Conservation (phyloP, 306 rosid species). For the Vigna unguiculata region DNA sequence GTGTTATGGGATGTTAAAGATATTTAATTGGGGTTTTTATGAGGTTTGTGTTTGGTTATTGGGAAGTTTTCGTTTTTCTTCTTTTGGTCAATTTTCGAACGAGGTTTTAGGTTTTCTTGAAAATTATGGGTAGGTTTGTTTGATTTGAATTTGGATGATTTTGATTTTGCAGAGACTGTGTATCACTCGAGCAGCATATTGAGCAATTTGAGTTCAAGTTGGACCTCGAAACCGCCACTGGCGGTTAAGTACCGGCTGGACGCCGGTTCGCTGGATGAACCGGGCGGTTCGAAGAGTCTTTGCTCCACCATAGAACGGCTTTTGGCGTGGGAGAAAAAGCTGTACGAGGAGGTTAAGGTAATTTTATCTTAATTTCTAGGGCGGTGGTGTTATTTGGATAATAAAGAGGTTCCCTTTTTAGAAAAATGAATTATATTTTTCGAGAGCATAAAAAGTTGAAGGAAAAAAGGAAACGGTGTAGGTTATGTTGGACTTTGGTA, state of each 20-base stretch:
- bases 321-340: slow-evolving; percentile 99
- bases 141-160: slow-evolving; percentile 12
- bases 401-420: slow-evolving; percentile 3
- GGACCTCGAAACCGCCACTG: slow-evolving; percentile 97
- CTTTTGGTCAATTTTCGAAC: slow-evolving; percentile 4
- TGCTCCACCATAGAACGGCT: slow-evolving; percentile 91
- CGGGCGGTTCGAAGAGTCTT: slow-evolving; percentile 78
- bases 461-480: slow-evolving; percentile 19
- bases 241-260: slow-evolving; percentile 89
- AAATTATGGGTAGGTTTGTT: slow-evolving; percentile 16
- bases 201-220: slow-evolving; percentile 91
- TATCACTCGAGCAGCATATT: slow-evolving; percentile 90
- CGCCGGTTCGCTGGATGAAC: slow-evolving; percentile 60
- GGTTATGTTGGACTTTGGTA: slow-evolving; percentile 44
- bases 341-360: slow-evolving; percentile 92
- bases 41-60: neutral
- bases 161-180: slow-evolving; percentile 78
- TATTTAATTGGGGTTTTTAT: neutral
- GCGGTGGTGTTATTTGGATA: neutral
- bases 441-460: slow-evolving; percentile 41
- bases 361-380: neutral
- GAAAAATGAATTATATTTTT: slow-evolving; percentile 34
- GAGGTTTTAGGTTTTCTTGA: slow-evolving; percentile 35
- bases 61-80: neutral
- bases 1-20: neutral